phyloP scores from a whole-genome alignment of 2,329 filamentous ascomycete species.

The Fusarium nanum region DNA sequence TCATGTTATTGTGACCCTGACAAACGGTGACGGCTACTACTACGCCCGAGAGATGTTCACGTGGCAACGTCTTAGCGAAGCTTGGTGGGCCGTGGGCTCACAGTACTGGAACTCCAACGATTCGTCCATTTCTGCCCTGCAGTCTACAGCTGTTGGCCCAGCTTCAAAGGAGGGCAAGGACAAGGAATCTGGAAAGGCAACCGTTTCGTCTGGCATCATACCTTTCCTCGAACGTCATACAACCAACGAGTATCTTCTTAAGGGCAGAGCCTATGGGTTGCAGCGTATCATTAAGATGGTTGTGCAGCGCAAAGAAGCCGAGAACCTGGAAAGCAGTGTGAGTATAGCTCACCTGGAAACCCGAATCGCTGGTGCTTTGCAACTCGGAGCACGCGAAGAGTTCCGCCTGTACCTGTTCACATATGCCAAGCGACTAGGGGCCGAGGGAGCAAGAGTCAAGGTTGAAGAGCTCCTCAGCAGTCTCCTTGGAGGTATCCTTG shows the following conservation, averaged over 20 bases:
- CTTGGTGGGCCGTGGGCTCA: conserved; percentile 97
- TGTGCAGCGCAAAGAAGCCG: conserved; percentile 88
- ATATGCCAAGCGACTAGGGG: conserved; percentile 95
- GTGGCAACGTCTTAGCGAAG: conserved; percentile 96
- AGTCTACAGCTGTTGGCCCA: conserved; percentile 75
- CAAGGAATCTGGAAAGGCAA: conserved; percentile 60
- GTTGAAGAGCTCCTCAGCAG: conserved; percentile 91
- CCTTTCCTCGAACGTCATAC: conserved; percentile 94
- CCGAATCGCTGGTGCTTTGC: conserved; percentile 87
- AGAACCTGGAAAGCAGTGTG: conserved; percentile 89
- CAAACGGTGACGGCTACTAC: conserved; percentile 92
- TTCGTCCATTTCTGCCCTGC: conserved; percentile 83
- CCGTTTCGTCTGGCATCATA: conserved; percentile 89
- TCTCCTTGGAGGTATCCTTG: conserved; percentile 77
- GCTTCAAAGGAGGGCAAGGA: conserved; percentile 60
- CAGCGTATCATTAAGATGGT: conserved; percentile 92
- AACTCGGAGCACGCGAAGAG: conserved; percentile 87
- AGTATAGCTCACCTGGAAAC: conserved; percentile 97
- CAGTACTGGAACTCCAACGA: conserved; percentile 99
- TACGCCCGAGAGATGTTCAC: conserved; percentile 87
- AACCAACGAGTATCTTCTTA: conserved; percentile 89
- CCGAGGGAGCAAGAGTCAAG: conserved; percentile 86
- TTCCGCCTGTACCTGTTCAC: conserved; percentile 96
- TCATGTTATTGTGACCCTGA: conserved; percentile 87
- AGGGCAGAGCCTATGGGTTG: conserved; percentile 90